A percentile compares a stretch with the other conserved stretches of the same genome.
Conservation (phyloP, 2,329 filamentous ascomycete species). For the Boeremia lycopersici region DNA sequence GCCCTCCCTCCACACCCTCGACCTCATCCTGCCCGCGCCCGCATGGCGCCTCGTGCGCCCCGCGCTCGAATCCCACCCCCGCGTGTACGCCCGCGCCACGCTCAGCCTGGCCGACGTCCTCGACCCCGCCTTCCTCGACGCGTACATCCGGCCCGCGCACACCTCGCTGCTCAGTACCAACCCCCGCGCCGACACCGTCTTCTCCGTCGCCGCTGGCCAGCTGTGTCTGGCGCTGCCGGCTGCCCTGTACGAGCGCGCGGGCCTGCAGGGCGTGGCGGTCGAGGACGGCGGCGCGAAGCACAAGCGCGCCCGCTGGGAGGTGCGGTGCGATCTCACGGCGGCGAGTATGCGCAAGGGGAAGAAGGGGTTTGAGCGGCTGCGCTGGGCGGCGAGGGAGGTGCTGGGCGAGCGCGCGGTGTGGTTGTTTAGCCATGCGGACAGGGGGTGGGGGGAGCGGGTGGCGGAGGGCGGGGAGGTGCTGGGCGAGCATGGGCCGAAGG, state of each 20-base stretch:
- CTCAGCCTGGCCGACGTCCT: slow-evolving; percentile 76
- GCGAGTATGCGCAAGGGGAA: slow-evolving; percentile 82
- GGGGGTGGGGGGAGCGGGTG: slow-evolving; percentile 29
- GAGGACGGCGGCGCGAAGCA: slow-evolving; percentile 65
- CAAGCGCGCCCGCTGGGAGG: slow-evolving; percentile 75
- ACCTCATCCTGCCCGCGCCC: slow-evolving; percentile 74
- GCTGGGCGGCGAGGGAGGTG: slow-evolving; percentile 80
- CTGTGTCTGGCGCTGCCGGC: slow-evolving; percentile 80
- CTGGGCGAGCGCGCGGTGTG: slow-evolving; percentile 71
- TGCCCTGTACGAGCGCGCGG: slow-evolving; percentile 80
- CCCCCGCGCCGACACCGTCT: slow-evolving; percentile 72
- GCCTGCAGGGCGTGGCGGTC: slow-evolving; percentile 74
- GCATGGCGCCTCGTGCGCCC: slow-evolving; percentile 61
- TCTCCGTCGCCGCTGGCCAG: slow-evolving; percentile 70
- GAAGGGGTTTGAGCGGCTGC: slow-evolving; percentile 77
- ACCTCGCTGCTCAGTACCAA: slow-evolving; percentile 86
- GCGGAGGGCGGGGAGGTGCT: slow-evolving; percentile 33
- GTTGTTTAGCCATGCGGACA: slow-evolving; percentile 72
- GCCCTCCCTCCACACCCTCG: slow-evolving; percentile 71
- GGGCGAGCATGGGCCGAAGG: slow-evolving; percentile 40
- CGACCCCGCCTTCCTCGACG: slow-evolving; percentile 76
- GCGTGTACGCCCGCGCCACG: slow-evolving; percentile 69
- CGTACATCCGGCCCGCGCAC: slow-evolving; percentile 82
- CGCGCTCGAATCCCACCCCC: slow-evolving; percentile 52
- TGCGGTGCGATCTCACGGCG: slow-evolving; percentile 76